phyloP scores from a whole-genome alignment of 805 yeast species.

The Starmerella potacharoeniae region DNA sequence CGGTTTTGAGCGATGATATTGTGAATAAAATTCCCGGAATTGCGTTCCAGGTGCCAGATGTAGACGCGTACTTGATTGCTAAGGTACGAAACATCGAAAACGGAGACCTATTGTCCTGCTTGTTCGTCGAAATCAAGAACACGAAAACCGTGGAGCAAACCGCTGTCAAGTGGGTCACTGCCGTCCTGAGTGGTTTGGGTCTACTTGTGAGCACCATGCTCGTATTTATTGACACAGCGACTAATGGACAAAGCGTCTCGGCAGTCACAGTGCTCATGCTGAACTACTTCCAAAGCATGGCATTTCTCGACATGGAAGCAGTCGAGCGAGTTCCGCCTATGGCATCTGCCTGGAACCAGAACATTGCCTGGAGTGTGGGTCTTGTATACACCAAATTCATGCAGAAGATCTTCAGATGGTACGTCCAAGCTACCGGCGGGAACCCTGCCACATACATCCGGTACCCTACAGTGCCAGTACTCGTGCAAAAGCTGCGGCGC shows the following conservation, averaged over 20 bases:
- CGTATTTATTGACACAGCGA: slow-evolving; percentile 75
- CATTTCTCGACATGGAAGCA: slow-evolving; percentile 70
- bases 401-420: slow-evolving; percentile 87
- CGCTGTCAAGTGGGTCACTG: slow-evolving; percentile 88
- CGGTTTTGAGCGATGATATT: slow-evolving; percentile 39
- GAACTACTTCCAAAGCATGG: slow-evolving; percentile 79
- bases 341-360: slow-evolving; percentile 85
- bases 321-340: slow-evolving; percentile 85
- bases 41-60: slow-evolving; percentile 76
- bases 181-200: slow-evolving; percentile 82
- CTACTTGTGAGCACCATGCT: slow-evolving; percentile 68
- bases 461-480: slow-evolving; percentile 50
- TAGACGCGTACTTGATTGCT: slow-evolving; percentile 66
- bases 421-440: slow-evolving; percentile 89
- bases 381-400: slow-evolving; percentile 64
- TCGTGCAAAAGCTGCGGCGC: slow-evolving; percentile 50
- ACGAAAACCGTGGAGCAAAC: slow-evolving; percentile 71
- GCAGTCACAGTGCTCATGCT: slow-evolving; percentile 79
- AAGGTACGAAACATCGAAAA: slow-evolving; percentile 30
- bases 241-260: slow-evolving; percentile 78
- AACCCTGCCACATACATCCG: slow-evolving; percentile 53
- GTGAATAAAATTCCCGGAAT: slow-evolving; percentile 62
- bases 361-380: slow-evolving; percentile 93
- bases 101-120: slow-evolving; percentile 47
- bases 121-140: slow-evolving; percentile 63